phyloP scores from a whole-genome alignment of 345 rosid species.

The Euphorbia lathyris region DNA sequence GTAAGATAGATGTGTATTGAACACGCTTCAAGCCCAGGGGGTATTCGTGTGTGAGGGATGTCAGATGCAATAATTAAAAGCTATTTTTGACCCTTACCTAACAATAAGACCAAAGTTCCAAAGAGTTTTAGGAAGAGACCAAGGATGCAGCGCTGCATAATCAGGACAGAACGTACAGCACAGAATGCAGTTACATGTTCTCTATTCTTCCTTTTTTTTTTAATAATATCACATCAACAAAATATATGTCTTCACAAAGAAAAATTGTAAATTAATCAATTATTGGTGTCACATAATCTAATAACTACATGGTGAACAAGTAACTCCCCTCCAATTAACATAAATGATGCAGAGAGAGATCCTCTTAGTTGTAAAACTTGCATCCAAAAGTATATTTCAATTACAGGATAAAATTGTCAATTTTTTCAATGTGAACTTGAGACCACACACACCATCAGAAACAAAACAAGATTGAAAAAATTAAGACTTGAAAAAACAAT shows the following conservation, averaged over 20 bases:
- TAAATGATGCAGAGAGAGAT: background rate
- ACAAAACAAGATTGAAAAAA: background rate
- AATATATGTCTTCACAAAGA: background rate
- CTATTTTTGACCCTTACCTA: too few relatives aligned
- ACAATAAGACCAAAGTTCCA: background rate
- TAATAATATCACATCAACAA: background rate
- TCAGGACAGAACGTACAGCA: background rate
- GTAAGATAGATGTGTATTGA: too few relatives aligned
- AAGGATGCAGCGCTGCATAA: background rate
- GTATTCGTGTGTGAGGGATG: too few relatives aligned
- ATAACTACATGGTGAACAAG: background rate
- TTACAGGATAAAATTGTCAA: background rate
- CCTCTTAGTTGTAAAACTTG: background rate
- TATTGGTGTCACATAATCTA: background rate
- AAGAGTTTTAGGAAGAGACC: background rate
- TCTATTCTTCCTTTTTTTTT: background rate
- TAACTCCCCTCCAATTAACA: constrained; percentile 1
- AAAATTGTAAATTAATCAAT: background rate
- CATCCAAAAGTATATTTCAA: background rate
- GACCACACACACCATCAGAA: background rate
- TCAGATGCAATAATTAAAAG: too few relatives aligned
- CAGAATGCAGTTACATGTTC: background rate
- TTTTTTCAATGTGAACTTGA: background rate
- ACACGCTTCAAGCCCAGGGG: too few relatives aligned
- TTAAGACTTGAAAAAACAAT: background rate